Evolutionary conservation across 257 asterid genomes (phyloP).

Genomic region (Catharanthus roseus): DNA sequence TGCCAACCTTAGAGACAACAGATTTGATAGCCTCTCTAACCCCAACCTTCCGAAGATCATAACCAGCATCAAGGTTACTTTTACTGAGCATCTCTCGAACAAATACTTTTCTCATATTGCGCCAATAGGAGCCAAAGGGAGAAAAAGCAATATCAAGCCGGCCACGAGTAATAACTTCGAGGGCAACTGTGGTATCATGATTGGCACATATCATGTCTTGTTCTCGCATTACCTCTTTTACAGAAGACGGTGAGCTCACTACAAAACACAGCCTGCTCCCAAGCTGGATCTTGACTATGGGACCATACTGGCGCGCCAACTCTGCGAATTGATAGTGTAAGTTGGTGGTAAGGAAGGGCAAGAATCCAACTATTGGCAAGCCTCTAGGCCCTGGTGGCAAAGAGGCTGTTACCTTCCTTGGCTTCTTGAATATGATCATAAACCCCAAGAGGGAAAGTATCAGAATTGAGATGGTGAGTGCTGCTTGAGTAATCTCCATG

Average conservation of each 20-base stretch:
- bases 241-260: slow-evolving; percentile 27
- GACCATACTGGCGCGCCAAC: slow-evolving; percentile 21
- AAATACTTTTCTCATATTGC: slow-evolving; percentile 39
- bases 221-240: slow-evolving; percentile 30
- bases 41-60: slow-evolving; percentile 31
- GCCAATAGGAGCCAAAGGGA: slow-evolving; percentile 45
- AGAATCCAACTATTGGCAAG: slow-evolving; percentile 35
- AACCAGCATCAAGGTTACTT: slow-evolving; percentile 29
- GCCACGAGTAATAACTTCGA: slow-evolving; percentile 17
- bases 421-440: neutral
- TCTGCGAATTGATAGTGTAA: slow-evolving; percentile 33
- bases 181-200: slow-evolving; percentile 25
- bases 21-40: slow-evolving; percentile 21
- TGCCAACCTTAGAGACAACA: slow-evolving; percentile 8
- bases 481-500: neutral
- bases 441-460: neutral
- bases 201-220: slow-evolving; percentile 43
- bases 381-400: slow-evolving; percentile 43
- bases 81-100: slow-evolving; percentile 40
- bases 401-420: neutral
- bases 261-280: slow-evolving; percentile 32
- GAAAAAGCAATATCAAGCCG: slow-evolving; percentile 37
- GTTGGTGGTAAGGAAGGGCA: slow-evolving; percentile 40
- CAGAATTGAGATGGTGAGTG: neutral
- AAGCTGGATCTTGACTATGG: slow-evolving; percentile 33